Evolutionary conservation across 495 filamentous ascomycete species (phyloP).

Genomic region (Talaromyces nanjingensis): DNA sequence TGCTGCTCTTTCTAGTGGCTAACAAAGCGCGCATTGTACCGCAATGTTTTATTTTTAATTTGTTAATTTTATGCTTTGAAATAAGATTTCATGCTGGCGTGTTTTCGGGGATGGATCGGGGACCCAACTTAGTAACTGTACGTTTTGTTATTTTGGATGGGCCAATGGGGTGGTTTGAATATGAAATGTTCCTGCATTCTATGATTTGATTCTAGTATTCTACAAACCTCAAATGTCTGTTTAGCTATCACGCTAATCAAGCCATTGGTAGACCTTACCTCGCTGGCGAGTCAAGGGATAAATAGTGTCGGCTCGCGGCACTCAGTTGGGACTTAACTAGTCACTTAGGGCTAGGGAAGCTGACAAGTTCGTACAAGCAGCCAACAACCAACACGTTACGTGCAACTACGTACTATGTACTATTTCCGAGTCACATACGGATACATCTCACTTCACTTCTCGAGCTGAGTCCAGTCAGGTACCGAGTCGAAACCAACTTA

Average conservation of each 20-base stretch:
- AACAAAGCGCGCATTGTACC: neutral
- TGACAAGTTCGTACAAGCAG: neutral
- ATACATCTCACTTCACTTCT: no score
- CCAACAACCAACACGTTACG: no score
- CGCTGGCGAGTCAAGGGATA: neutral
- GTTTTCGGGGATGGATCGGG: neutral
- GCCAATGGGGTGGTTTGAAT: neutral
- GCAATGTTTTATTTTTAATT: neutral
- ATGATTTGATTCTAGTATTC: neutral
- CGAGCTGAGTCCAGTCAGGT: neutral
- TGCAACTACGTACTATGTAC: no score
- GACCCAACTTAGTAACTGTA: neutral
- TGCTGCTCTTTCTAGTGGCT: no score
- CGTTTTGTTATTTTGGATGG: neutral
- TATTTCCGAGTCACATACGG: no score
- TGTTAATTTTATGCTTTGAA: neutral
- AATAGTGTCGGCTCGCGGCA: neutral
- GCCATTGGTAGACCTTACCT: neutral
- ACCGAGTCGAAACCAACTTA: neutral
- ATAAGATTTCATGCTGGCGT: neutral
- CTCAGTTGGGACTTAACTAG: neutral
- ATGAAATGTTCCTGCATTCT: neutral
- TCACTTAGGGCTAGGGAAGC: neutral
- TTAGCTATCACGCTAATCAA: neutral
- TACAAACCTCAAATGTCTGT: neutral